phyloP scores from a whole-genome alignment of 2,329 filamentous ascomycete genomes.

The Aspergillus spinulosporus region DNA sequence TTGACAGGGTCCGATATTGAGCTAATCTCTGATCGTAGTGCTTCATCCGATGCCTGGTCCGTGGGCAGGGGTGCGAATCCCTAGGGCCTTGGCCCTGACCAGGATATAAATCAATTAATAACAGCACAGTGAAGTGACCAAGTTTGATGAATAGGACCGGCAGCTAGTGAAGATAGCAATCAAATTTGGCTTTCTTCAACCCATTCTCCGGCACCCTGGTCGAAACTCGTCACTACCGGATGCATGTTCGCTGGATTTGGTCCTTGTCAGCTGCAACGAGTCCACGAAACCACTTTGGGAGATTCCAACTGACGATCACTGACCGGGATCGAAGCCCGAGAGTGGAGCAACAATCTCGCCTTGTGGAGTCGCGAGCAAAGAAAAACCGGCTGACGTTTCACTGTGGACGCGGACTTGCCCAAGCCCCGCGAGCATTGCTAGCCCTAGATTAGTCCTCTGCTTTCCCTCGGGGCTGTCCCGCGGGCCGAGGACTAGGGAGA shows the following conservation, averaged over 20 bases:
- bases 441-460: too few relatives aligned
- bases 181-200: neutral
- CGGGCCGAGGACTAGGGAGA: too few relatives aligned
- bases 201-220: neutral
- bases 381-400: neutral
- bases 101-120: neutral
- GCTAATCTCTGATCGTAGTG: conserved; percentile 2
- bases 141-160: neutral
- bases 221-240: neutral
- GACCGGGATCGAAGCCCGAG: neutral
- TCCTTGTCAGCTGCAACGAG: neutral
- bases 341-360: neutral
- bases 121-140: neutral
- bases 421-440: too few relatives aligned
- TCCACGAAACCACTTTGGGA: neutral
- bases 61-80: neutral
- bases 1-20: conserved; percentile 5
- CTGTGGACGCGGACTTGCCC: neutral
- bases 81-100: neutral
- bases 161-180: neutral
- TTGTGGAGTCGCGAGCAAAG: neutral
- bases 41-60: neutral
- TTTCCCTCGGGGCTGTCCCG: too few relatives aligned
- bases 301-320: neutral
- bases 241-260: neutral